phyloP scores from a whole-genome alignment of 768 basidiomycete genomes.

The Vishniacozyma victoriae region DNA sequence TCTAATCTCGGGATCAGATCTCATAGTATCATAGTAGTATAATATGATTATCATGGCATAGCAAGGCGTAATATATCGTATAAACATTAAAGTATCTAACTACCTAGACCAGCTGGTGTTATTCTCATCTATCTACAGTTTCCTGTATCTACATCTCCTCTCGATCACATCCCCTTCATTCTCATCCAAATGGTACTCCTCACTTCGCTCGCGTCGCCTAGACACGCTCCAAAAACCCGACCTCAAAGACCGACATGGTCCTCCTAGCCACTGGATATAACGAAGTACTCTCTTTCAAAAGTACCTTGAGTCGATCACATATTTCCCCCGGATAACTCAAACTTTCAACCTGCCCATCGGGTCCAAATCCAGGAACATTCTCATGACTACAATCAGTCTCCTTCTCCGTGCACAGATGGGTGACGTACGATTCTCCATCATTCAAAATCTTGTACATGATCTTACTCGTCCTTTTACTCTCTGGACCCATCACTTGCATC shows the following conservation, averaged over 20 bases:
- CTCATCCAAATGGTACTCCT: too few relatives aligned
- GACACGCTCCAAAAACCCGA: slow-evolving; percentile 44
- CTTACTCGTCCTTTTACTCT: slow-evolving; percentile 50
- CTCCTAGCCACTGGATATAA: slow-evolving; percentile 38
- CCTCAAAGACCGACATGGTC: slow-evolving; percentile 39
- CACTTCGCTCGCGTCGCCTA: too few relatives aligned
- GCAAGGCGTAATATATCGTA: too few relatives aligned
- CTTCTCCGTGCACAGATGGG: too few relatives aligned
- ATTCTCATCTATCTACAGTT: too few relatives aligned
- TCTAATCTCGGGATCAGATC: too few relatives aligned
- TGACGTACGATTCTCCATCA: slow-evolving; percentile 6
- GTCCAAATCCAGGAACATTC: slow-evolving; percentile 47
- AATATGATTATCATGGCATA: too few relatives aligned
- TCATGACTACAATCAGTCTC: not conserved
- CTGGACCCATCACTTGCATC: not conserved
- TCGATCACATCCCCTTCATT: too few relatives aligned
- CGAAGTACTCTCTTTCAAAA: slow-evolving; percentile 66
- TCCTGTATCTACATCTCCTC: too few relatives aligned
- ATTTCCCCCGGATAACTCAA: slow-evolving; percentile 74
- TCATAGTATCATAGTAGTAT: too few relatives aligned
- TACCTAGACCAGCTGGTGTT: too few relatives aligned
- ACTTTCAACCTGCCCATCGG: slow-evolving; percentile 82
- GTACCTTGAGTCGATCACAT: slow-evolving; percentile 62
- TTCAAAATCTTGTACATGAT: slow-evolving; percentile 71
- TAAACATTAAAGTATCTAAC: too few relatives aligned